A percentile compares a stretch with the other conserved stretches of the same genome.
phyloP scores from a whole-genome alignment of 306 rosid species.

The Chamaecrista fasciculata region DNA sequence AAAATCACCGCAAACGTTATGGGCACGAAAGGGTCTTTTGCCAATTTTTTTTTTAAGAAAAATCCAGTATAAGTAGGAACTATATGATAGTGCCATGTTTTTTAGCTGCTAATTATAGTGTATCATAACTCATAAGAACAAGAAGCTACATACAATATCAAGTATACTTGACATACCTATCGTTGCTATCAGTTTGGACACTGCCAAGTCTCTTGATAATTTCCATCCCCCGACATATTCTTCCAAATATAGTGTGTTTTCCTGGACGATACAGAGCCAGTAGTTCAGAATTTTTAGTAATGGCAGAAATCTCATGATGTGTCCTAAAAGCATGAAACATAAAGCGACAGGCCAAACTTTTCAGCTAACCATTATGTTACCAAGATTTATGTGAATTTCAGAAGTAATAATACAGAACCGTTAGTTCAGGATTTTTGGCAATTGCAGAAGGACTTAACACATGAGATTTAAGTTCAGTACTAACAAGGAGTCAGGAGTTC shows the following conservation, averaged over 20 bases:
- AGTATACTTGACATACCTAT: conserved; percentile 58
- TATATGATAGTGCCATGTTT: conserved; percentile 12
- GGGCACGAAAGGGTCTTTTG: too few species aligned
- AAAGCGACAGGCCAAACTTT: neutral
- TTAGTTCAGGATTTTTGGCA: too few species aligned
- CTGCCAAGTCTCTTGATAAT: conserved; percentile 95
- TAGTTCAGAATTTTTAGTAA: conserved; percentile 16
- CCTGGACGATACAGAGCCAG: conserved; percentile 53
- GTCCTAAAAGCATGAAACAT: conserved; percentile 16
- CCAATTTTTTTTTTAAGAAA: too few species aligned
- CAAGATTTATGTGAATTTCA: neutral
- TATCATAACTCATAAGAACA: neutral
- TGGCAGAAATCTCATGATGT: conserved; percentile 6
- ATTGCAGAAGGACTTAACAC: too few species aligned
- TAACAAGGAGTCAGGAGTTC: too few species aligned
- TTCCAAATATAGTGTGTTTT: conserved; percentile 93
- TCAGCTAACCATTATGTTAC: conserved; percentile 16
- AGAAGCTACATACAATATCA: neutral
- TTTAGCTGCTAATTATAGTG: neutral
- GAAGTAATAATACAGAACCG: too few species aligned
- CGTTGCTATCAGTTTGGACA: conserved; percentile 91
- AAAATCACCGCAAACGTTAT: too few species aligned
- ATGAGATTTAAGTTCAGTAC: too few species aligned
- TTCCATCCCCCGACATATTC: conserved; percentile 90
- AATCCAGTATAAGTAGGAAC: neutral